Percentiles rank a stretch among this genome's conserved stretches.
Conservation (phyloP, 345 rosid species). For the Microcos paniculata region DNA sequence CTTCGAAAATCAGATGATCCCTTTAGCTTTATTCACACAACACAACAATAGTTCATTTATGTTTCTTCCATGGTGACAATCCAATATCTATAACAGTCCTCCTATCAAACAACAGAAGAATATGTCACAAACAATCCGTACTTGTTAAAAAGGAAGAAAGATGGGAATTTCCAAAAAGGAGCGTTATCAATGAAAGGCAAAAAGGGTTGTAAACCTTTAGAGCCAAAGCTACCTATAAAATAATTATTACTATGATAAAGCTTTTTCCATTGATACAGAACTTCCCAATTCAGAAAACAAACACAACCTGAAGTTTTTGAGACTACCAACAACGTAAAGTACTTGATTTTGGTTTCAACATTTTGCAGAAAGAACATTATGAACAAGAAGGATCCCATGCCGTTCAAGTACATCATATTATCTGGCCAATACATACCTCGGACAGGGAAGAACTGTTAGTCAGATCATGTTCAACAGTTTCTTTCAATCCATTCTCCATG, state of each 20-base stretch:
- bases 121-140: neutral
- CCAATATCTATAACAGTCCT: neutral
- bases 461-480: neutral
- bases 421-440: neutral
- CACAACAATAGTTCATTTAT: neutral
- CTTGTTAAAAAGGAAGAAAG: no score
- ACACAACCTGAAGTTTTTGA: neutral
- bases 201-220: no score
- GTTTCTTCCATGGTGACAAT: neutral
- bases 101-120: neutral
- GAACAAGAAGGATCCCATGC: no score
- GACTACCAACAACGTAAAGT: neutral
- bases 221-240: no score
- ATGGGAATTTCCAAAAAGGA: no score
- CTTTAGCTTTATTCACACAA: neutral
- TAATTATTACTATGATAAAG: no score
- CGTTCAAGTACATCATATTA: no score
- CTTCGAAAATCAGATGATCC: neutral
- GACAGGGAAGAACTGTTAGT: neutral
- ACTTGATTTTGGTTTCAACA: no score
- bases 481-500: slow-evolving; percentile 8
- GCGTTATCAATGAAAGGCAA: no score
- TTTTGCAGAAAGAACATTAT: no score
- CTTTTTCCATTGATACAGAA: neutral
- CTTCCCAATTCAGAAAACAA: neutral